Conservation (phyloP, 2,329 filamentous ascomycete species). For the Sphaerostilbella broomeana region DNA sequence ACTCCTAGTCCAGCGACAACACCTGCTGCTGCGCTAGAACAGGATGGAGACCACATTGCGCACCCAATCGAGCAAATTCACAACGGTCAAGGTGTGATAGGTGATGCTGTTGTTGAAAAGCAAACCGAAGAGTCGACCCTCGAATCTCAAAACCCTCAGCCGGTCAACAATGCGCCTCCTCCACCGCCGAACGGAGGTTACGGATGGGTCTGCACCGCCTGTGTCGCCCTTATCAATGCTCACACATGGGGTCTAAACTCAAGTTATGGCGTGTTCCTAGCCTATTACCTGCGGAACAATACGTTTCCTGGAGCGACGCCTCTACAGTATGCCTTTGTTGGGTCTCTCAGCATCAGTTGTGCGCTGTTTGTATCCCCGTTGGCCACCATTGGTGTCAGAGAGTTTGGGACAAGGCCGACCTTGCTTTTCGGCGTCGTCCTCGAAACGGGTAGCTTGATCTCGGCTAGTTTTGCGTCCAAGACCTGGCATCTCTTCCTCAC, state of each 20-base stretch:
- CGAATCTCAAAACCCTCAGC: conserved; percentile 4
- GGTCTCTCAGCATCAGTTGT: conserved; percentile 32
- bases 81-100: conserved; percentile 1
- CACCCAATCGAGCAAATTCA: too few species aligned
- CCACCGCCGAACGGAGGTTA: conserved; percentile 55
- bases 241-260: conserved; percentile 71
- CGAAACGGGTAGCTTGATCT: conserved; percentile 58
- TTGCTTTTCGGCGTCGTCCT: conserved; percentile 59
- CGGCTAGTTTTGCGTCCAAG: conserved; percentile 59
- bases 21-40: too few species aligned
- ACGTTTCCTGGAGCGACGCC: conserved; percentile 56
- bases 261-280: conserved; percentile 45
- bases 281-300: conserved; percentile 50
- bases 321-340: conserved; percentile 71
- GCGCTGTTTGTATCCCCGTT: conserved; percentile 64
- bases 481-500: conserved; percentile 73
- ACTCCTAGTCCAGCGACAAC: too few species aligned
- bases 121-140: background rate
- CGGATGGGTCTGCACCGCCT: conserved; percentile 37
- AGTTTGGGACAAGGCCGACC: conserved; percentile 56
- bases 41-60: too few species aligned
- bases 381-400: conserved; percentile 54
- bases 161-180: conserved; percentile 13
- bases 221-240: conserved; percentile 49
- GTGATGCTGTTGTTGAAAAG: conserved; percentile 2